Base-by-base conservation (phyloP, 768 basidiomycete species). In the Ephemerocybe angulata region DNA sequence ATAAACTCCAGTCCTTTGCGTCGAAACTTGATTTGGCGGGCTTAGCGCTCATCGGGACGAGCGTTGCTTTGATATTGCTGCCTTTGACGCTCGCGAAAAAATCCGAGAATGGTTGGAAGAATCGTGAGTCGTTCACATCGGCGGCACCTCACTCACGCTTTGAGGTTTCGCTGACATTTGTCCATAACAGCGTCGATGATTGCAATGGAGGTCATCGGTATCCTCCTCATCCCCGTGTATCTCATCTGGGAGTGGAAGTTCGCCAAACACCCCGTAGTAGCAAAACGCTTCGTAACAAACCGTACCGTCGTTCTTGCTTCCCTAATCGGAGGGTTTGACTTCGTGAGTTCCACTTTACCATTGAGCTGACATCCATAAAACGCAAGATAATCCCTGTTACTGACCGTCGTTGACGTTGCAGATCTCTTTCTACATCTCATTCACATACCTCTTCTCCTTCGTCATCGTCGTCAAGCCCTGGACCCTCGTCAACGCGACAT, bases 391-490 rank as follows among this genome's bases (percentile, higher is more conserved):
- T 1, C 2, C 17, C 13, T 10, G 10, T 33, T 15, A 40, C 40
- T 51, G 35, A 53, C 55, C 58, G n/a, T 27, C 17, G 21, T 42
- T 30, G 8, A 28, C 4, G 41, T 48, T 49, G 5, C 51, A 85
- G 83, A 61, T 81, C 61, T 82, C 84, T 2, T 85, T 81, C 71
- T 85, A 81, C 72, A 75, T 91, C 43, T 85, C 87, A 0, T 86
- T 72, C 67, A 83, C 85, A 10, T 90, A 90, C 63, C 79, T 89
- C 17, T 90, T 82, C 72, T 86, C 85, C 1, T 88, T 84, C 66
- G 76, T 86, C 37, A 54, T 80, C 10, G 71, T 81, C 25, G 77
- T 79, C 19, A 78, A 79, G 58, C 73, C 76, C 37, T 80, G 81
- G 81, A 71, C 74, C 21, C 72, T 79, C 42, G 65, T 78, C 25